Evolutionary conservation across 805 yeast genomes (phyloP), one percentile per base, ranked within the genome.

Genomic region (Metschnikowia lochheadii): DNA sequence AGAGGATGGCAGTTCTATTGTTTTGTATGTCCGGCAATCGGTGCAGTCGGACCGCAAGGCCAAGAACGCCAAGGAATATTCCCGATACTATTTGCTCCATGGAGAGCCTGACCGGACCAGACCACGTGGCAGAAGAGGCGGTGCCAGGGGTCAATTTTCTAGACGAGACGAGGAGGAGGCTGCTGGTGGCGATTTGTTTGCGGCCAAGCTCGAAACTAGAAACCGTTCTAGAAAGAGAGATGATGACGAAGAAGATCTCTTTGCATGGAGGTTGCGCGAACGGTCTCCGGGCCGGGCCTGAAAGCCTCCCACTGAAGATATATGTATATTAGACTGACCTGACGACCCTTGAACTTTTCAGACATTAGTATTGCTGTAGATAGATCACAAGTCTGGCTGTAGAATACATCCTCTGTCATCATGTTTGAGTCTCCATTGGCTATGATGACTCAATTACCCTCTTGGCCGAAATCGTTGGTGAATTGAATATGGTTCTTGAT

Each of bases 391-490:
- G 39, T 20, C 26, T 38, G 29, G 17, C 40, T 38, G 29, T 38
- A 18, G 14, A 38, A 20, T 17, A 18, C 17, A 34, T 34, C 36
- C 4, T 26, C 13, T 26, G 29, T 8, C 29, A 8, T 26, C 11
- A 26, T 26, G 29, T 11, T 26, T 3, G 29, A 10, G 29, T 26
- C 11, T 26, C 29, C 11, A 26, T 26, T 26, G 11, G 29, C 29
- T 8, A 26, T 1, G 29, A 26, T 26, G 29, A 34, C 36, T 62
- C 67, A 88, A 61, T 88, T 89, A 41, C 99, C 99, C 68, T 94
- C 99, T 61, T 92, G 96, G 36, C 99, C 99, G 65, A 94, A 94
- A 69, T 94, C 99, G 40, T 78, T 80, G 0, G 99, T 94, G 64
- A 94, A 94, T 56, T 88, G 87, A 44, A 82, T 82, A 67, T 92